A percentile compares a stretch with the other conserved stretches of the same genome.
Evolutionary conservation across 495 filamentous ascomycete species (phyloP).

Genomic region (Penicillium daleae): DNA sequence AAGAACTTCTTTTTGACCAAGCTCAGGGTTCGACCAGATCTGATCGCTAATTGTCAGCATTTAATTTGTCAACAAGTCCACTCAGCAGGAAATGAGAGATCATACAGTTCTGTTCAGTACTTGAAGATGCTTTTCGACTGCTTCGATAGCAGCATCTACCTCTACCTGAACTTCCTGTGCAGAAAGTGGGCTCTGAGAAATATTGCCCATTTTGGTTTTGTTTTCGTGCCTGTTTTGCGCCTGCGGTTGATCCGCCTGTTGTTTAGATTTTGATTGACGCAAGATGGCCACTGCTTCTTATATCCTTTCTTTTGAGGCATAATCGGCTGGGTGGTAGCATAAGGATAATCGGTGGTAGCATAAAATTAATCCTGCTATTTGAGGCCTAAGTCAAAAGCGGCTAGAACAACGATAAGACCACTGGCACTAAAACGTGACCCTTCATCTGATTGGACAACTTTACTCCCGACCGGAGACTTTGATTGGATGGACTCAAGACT

Average conservation of each 20-base stretch:
- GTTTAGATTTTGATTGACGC: slow-evolving; percentile 5
- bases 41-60: slow-evolving; percentile 2
- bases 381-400: slow-evolving; percentile 3
- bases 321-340: slow-evolving; percentile 1
- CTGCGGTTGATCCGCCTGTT: slow-evolving; percentile 1
- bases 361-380: slow-evolving; percentile 4
- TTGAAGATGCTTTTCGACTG: slow-evolving; percentile 4
- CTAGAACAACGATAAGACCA: slow-evolving; percentile 1
- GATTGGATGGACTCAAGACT: slow-evolving; percentile 2
- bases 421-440: neutral
- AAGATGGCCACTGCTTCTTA: slow-evolving; percentile 2
- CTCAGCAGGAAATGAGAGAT: slow-evolving; percentile 1
- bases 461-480: neutral
- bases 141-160: slow-evolving; percentile 4
- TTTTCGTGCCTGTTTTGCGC: slow-evolving; percentile 4
- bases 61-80: neutral
- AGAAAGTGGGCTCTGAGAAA: slow-evolving; percentile 3
- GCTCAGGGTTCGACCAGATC: slow-evolving; percentile 2
- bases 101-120: slow-evolving; percentile 2
- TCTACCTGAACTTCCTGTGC: slow-evolving; percentile 1
- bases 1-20: slow-evolving; percentile 5
- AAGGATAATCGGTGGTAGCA: slow-evolving; percentile 2
- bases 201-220: slow-evolving; percentile 5
- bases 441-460: no score
- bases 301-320: slow-evolving; percentile 5